phyloP scores from a whole-genome alignment of 352 stramenopile species.

The Globisporangium iwayamae region DNA sequence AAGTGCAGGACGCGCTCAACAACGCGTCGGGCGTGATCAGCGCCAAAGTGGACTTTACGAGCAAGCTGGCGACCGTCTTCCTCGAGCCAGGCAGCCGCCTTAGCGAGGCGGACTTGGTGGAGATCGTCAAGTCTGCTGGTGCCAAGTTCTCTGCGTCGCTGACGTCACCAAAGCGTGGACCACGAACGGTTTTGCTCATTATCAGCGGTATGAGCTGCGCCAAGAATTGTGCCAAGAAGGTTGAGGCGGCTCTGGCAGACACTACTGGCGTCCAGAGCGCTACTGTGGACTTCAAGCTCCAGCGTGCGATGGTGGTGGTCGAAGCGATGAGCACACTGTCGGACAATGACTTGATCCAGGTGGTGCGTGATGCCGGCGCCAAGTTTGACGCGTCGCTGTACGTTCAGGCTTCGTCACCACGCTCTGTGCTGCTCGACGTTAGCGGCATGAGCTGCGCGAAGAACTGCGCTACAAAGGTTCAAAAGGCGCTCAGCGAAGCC shows the following conservation, averaged over 20 bases:
- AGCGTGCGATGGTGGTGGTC: slow-evolving; percentile 60
- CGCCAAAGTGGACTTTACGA: slow-evolving; percentile 75
- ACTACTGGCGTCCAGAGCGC: slow-evolving; percentile 51
- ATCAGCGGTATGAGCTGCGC: slow-evolving; percentile 79
- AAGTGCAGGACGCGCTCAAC: slow-evolving; percentile 69
- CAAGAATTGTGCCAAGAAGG: slow-evolving; percentile 77
- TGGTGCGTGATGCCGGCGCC: slow-evolving; percentile 38
- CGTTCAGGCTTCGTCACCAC: slow-evolving; percentile 17
- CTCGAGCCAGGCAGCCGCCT: slow-evolving; percentile 66
- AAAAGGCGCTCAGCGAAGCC: slow-evolving; percentile 47
- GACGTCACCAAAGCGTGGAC: slow-evolving; percentile 30
- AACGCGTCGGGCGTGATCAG: slow-evolving; percentile 60
- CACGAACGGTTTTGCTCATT: slow-evolving; percentile 49
- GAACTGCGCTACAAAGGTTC: slow-evolving; percentile 70
- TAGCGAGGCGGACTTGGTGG: slow-evolving; percentile 60
- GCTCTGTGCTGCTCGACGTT: slow-evolving; percentile 48
- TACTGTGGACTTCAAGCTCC: slow-evolving; percentile 60
- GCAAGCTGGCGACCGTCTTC: slow-evolving; percentile 73
- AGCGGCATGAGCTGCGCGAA: slow-evolving; percentile 66
- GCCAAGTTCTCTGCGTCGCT: slow-evolving; percentile 65
- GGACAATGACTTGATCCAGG: slow-evolving; percentile 53
- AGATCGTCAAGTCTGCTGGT: slow-evolving; percentile 47
- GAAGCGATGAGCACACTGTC: slow-evolving; percentile 41
- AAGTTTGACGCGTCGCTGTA: slow-evolving; percentile 72
- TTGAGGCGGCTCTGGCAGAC: slow-evolving; percentile 51